Conservation (phyloP, 2,329 filamentous ascomycete genomes). For the Colletotrichum chlorophyti region DNA sequence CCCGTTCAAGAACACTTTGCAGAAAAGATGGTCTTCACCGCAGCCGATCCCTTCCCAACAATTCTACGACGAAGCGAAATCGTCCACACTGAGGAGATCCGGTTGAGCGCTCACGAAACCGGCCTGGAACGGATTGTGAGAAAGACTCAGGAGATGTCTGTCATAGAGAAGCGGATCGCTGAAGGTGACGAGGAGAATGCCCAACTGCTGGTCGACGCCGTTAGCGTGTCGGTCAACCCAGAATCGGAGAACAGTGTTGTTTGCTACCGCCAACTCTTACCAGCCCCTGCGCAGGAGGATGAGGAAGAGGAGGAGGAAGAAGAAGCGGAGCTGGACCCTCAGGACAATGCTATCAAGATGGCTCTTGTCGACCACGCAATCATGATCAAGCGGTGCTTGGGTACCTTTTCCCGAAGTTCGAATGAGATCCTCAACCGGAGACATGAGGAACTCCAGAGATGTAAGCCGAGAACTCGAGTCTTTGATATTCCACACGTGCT, state of each 20-base stretch:
- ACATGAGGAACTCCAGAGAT: conserved; percentile 66
- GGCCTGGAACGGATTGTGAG: conserved; percentile 88
- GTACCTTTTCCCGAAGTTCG: conserved; percentile 69
- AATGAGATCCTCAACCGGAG: conserved; percentile 63
- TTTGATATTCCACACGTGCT: conserved; percentile 1
- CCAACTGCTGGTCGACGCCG: conserved; percentile 74
- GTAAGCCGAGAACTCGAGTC: no score
- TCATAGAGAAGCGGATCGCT: conserved; percentile 75
- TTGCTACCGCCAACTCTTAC: conserved; percentile 77
- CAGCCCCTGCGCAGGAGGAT: conserved; percentile 51
- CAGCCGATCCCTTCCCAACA: conserved; percentile 87
- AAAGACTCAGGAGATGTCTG: conserved; percentile 85
- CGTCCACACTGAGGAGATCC: conserved; percentile 69
- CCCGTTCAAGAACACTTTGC: conserved; percentile 76
- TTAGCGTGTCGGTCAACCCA: conserved; percentile 79
- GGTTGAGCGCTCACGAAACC: conserved; percentile 80
- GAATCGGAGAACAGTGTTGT: conserved; percentile 78
- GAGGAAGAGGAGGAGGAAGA: conserved; percentile 47
- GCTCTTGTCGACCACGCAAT: conserved; percentile 89
- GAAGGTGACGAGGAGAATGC: conserved; percentile 76
- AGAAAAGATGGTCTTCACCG: conserved; percentile 85
- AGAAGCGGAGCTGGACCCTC: conserved; percentile 57
- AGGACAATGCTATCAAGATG: conserved; percentile 83
- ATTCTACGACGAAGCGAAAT: conserved; percentile 90
- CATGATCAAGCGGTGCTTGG: conserved; percentile 82